phyloP scores from a whole-genome alignment of 192 early-diverging fungal species.

The Coemansia sp. region DNA sequence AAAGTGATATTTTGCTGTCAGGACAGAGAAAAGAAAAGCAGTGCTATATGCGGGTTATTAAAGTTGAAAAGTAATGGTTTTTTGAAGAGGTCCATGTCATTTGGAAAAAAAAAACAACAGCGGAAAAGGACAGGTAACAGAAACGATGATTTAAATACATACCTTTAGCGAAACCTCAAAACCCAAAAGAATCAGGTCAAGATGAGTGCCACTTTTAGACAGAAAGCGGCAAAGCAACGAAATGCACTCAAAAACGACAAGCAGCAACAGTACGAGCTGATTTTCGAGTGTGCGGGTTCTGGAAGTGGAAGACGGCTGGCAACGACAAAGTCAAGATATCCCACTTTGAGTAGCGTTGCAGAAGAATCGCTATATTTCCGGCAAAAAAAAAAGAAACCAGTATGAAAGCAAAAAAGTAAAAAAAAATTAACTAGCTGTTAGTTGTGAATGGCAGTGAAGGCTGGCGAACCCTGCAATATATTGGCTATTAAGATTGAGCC shows the following conservation, averaged over 20 bases:
- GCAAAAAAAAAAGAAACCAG: slow-evolving; percentile 9
- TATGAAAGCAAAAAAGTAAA: slow-evolving; percentile 3
- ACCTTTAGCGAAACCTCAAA: too few species aligned
- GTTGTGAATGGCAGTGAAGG: slow-evolving; percentile 3
- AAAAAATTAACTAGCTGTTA: neutral
- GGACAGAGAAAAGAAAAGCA: neutral
- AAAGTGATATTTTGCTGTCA: neutral
- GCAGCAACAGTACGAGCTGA: neutral
- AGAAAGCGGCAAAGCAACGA: neutral
- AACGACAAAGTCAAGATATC: neutral
- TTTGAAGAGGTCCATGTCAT: neutral
- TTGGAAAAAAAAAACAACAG: neutral
- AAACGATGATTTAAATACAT: too few species aligned
- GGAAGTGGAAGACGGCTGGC: neutral
- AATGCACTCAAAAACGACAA: neutral
- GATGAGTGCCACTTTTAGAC: neutral
- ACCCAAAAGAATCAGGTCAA: neutral
- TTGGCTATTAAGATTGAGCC: neutral
- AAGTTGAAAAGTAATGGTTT: neutral
- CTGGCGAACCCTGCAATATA: slow-evolving; percentile 9
- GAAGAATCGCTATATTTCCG: neutral
- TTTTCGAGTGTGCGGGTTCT: neutral
- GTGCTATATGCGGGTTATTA: neutral
- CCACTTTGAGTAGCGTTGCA: neutral
- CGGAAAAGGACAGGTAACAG: too few species aligned